phyloP scores from a whole-genome alignment of 257 asterid species.

The Primulina huaijiensis region DNA sequence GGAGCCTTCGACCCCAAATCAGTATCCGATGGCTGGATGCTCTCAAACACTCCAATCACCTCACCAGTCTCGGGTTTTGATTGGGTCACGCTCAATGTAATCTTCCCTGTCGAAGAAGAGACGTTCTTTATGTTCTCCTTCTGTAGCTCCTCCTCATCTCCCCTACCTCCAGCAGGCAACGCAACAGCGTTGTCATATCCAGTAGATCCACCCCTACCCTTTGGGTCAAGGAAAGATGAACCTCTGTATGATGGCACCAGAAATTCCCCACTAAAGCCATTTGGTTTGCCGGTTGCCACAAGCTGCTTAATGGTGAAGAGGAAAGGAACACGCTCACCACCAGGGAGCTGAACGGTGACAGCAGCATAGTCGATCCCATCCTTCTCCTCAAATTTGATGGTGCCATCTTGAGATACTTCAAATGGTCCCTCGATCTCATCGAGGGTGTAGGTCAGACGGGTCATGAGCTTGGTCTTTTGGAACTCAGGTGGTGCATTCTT shows the following conservation, averaged over 20 bases:
- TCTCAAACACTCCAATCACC: slow-evolving; percentile 92
- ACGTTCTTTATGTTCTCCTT: slow-evolving; percentile 88
- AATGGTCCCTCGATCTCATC: slow-evolving; percentile 99
- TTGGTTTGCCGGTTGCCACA: slow-evolving; percentile 86
- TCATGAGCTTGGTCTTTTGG: slow-evolving; percentile 97
- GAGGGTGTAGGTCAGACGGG: slow-evolving; percentile 93
- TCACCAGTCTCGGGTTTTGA: slow-evolving; percentile 95
- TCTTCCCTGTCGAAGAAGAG: slow-evolving; percentile 67
- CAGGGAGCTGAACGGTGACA: slow-evolving; percentile 96
- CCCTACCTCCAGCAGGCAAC: slow-evolving; percentile 97
- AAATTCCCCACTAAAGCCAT: slow-evolving; percentile 63
- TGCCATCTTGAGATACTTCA: slow-evolving; percentile 72
- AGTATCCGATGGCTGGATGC: slow-evolving; percentile 94
- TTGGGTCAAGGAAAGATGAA: slow-evolving; percentile 97
- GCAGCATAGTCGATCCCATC: slow-evolving; percentile 99
- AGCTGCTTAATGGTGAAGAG: slow-evolving; percentile 91
- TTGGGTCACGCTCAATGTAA: slow-evolving; percentile 71
- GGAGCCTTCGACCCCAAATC: slow-evolving; percentile 95
- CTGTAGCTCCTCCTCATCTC: slow-evolving; percentile 90
- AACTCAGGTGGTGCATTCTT: slow-evolving; percentile 78
- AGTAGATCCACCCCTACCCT: slow-evolving; percentile 97
- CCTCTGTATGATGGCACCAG: slow-evolving; percentile 98
- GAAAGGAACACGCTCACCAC: slow-evolving; percentile 97
- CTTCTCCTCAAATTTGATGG: slow-evolving; percentile 83
- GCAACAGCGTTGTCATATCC: slow-evolving; percentile 98